These are phyloP conservation scores for Colletotrichum salicis DNA, from an alignment of 2,329 filamentous ascomycete species.

Conservation along the genomic window DNA sequence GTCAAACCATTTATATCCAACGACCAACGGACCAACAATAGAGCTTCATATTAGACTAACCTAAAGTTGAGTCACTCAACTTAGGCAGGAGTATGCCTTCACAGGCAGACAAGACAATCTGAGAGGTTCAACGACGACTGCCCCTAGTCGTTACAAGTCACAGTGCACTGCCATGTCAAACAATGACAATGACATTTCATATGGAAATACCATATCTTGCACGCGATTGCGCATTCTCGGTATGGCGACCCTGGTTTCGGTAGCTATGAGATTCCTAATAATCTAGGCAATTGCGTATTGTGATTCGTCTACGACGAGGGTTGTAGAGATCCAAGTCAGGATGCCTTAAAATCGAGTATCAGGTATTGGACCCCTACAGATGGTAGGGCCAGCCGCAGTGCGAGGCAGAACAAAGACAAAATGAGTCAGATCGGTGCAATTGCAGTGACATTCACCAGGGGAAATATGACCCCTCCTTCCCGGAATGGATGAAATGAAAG, in stretches of 20 bases:
- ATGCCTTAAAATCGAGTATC: neutral
- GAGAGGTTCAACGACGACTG: neutral
- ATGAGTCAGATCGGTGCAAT: slow-evolving; percentile 8
- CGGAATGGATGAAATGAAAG: neutral
- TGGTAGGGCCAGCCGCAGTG: neutral
- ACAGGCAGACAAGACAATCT: slow-evolving; percentile 13
- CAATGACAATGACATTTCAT: neutral
- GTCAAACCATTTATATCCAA: neutral
- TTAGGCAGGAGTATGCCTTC: neutral
- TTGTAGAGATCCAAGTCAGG: neutral
- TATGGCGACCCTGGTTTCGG: neutral
- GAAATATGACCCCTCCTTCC: neutral
- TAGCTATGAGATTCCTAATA: neutral
- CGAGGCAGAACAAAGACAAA: slow-evolving; percentile 8
- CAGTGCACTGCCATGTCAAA: neutral
- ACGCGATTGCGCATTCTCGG: neutral
- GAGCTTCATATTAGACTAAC: neutral
- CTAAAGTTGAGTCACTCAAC: neutral
- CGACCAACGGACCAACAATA: neutral
- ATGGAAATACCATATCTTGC: neutral
- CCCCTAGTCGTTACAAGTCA: neutral
- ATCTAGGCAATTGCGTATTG: neutral
- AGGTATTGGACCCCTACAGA: slow-evolving; percentile 1
- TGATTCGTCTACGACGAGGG: neutral
- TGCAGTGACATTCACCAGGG: neutral